Evolutionary conservation across 805 yeast genomes (phyloP).

Genomic region (Danielozyma ontarioensis): DNA sequence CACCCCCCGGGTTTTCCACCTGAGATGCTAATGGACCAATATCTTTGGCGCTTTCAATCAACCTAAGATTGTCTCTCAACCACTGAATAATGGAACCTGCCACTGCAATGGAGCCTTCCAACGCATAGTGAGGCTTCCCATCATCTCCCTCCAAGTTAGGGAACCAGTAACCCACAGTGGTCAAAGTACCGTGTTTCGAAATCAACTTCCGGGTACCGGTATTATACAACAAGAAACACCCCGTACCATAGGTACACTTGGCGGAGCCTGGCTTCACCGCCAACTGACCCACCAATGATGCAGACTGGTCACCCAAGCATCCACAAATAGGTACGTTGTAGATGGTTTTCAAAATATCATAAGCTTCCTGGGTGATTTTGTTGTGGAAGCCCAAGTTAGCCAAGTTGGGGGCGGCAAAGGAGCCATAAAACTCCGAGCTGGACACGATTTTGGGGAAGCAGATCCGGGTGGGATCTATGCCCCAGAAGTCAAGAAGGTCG

Average conservation of each 20-base stretch:
- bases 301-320: slow-evolving; percentile 90
- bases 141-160: slow-evolving; percentile 50
- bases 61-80: slow-evolving; percentile 84
- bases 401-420: slow-evolving; percentile 58
- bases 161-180: slow-evolving; percentile 90
- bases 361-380: slow-evolving; percentile 47
- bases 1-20: slow-evolving; percentile 82
- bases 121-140: slow-evolving; percentile 71
- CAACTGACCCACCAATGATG: slow-evolving; percentile 89
- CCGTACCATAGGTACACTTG: slow-evolving; percentile 95
- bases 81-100: slow-evolving; percentile 94
- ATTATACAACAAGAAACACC: slow-evolving; percentile 85
- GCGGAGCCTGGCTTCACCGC: slow-evolving; percentile 83
- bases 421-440: slow-evolving; percentile 73
- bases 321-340: slow-evolving; percentile 76
- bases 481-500: slow-evolving; percentile 72
- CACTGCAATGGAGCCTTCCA: slow-evolving; percentile 94
- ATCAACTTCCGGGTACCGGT: slow-evolving; percentile 72
- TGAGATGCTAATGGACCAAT: slow-evolving; percentile 86
- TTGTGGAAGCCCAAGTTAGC: slow-evolving; percentile 47
- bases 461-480: slow-evolving; percentile 62
- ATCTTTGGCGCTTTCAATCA: slow-evolving; percentile 77
- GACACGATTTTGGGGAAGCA: slow-evolving; percentile 73
- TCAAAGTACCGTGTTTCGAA: slow-evolving; percentile 75
- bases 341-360: slow-evolving; percentile 43